These are phyloP conservation scores for Incumbomyces lentus DNA, from an alignment of 2,329 filamentous ascomycete species.

Conservation along the genomic window DNA sequence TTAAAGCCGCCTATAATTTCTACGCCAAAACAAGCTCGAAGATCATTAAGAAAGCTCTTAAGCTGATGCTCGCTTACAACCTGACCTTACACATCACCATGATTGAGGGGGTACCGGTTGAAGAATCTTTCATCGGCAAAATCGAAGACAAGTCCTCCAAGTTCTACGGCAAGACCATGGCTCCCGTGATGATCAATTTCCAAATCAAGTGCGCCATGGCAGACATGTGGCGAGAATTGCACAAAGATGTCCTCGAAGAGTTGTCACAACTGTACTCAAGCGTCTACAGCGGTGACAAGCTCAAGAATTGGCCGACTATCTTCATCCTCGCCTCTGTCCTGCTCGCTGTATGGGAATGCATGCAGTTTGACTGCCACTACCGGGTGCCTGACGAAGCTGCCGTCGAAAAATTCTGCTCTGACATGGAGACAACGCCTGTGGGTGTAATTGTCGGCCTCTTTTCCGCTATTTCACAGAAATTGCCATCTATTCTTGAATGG, in stretches of 20 bases:
- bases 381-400: constrained; percentile 72
- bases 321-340: constrained; percentile 94
- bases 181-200: constrained; percentile 99
- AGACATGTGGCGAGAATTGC: constrained; percentile 95
- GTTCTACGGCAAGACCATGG: constrained; percentile 80
- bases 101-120: constrained; percentile 77
- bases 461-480: constrained; percentile 94
- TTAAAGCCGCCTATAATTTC: constrained; percentile 91
- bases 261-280: constrained; percentile 89
- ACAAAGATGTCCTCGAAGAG: constrained; percentile 92
- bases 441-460: constrained; percentile 94
- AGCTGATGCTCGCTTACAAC: constrained; percentile 92
- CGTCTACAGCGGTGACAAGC: constrained; percentile 90
- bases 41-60: constrained; percentile 88
- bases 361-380: constrained; percentile 98
- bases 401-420: constrained; percentile 87
- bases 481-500: constrained; percentile 88
- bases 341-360: constrained; percentile 92
- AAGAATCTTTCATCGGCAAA: constrained; percentile 66
- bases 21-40: constrained; percentile 79
- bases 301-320: constrained; percentile 98
- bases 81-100: constrained; percentile 89
- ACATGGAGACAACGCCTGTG: constrained; percentile 94
- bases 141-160: constrained; percentile 79
- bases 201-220: constrained; percentile 96